Evolutionary conservation across 2,329 filamentous ascomycete genomes (phyloP).

Genomic region (Scedosporium dehoogii): DNA sequence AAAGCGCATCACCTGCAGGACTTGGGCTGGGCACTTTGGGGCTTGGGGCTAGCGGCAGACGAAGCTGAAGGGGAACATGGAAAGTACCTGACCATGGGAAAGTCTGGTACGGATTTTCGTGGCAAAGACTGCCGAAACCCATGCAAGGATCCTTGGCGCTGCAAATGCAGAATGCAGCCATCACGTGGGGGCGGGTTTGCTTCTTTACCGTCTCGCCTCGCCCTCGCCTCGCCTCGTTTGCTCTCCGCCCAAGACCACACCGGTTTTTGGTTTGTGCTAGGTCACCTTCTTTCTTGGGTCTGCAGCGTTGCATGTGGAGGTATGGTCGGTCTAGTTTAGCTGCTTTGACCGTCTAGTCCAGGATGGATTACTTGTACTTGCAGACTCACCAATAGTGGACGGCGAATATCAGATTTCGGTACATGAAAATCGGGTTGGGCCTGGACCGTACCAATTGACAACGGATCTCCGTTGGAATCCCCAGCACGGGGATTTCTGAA

Average conservation of each 20-base stretch:
- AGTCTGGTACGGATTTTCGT: neutral
- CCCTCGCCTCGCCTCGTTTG: neutral
- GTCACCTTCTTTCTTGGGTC: no score
- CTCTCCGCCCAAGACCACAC: neutral
- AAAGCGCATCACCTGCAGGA: neutral
- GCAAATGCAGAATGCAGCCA: neutral
- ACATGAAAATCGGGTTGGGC: neutral
- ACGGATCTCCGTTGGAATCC: neutral
- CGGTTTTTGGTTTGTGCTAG: no score
- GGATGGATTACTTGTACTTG: neutral
- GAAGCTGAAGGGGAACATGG: neutral
- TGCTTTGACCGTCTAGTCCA: neutral
- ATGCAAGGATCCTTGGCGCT: slow-evolving; percentile 1
- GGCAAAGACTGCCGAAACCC: neutral
- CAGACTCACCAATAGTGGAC: neutral
- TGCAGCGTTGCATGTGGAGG: neutral
- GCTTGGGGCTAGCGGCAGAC: neutral
- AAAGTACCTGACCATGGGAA: neutral
- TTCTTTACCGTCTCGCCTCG: neutral
- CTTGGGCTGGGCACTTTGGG: neutral
- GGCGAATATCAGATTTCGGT: neutral
- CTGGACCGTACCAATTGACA: neutral
- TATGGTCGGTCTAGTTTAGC: neutral
- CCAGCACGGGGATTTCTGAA: neutral
- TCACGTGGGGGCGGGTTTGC: neutral